Base-by-base conservation (phyloP, 352 stramenopile species). In the Phytopythium litorale region DNA sequence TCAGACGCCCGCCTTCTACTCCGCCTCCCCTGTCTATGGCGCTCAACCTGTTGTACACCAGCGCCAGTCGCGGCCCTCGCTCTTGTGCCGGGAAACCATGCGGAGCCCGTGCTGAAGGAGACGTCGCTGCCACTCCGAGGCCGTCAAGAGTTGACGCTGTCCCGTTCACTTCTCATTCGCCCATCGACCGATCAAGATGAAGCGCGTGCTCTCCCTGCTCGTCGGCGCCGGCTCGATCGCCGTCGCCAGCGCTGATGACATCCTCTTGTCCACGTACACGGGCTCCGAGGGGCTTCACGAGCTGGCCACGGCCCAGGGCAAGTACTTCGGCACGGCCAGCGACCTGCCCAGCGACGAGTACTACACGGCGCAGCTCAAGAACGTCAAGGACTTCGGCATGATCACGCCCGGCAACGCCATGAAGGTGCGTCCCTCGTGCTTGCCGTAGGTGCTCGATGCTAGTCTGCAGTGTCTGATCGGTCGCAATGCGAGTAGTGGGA, bases 361-460 rank as follows among this genome's bases (percentile, higher is more conserved):
- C 32, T 61, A 58, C 4, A 63, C 68, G n/a, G 63, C 65, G 51
- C 55, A 62, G 9, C 62, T 76, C 42, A 64, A 72, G 60, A 70
- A 72, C 30, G 21, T 55, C 23, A 43, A 56, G 7, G 65, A 76
- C 30, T 76, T 72, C 16, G 65, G 68, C 38, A 76, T 76, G 68
- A 30, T 73, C 59, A 72, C 68, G 1, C 59, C 68, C 3, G 65
- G 62, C 13, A 76, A 75, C 56, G 56, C 65, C 43, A 71, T 74
- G 68, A 74, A 74, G 62, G 69, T 76, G 4, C 3, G 35, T 15
- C 35, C 15, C 28, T 32, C 28, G 28, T 40, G 35, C 35, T 40
- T 40, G 9, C 21, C 30, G 58, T 9, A 7, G 18, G 42, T 25
- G 28, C 5, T 18, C 13, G 25, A 30, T 8, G 50, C 28, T 25